Evolutionary conservation across 768 basidiomycete genomes (phyloP).

Genomic region (Hericium coralloides): DNA sequence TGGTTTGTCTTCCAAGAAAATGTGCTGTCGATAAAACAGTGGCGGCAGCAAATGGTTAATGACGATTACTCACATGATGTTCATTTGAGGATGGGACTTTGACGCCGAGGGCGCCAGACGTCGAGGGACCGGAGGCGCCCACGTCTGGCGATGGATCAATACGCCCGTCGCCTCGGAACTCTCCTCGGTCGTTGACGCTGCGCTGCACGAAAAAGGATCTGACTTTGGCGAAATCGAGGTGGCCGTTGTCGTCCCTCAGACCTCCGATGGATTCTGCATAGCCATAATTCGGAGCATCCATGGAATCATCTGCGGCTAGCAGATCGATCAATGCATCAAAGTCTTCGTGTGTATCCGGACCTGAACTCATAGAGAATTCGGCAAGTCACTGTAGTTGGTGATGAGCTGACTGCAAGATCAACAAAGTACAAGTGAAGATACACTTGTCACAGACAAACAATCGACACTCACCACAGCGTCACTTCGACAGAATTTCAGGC

Average conservation of each 20-base stretch:
- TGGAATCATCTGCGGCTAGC: conserved; percentile 11
- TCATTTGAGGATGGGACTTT: neutral
- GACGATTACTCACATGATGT: neutral
- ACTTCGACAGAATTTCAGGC: no score
- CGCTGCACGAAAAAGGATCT: conserved; percentile 6
- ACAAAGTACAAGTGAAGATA: no score
- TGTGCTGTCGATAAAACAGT: neutral
- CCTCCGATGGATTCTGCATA: conserved; percentile 1
- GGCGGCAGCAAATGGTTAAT: neutral
- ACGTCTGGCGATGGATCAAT: no score
- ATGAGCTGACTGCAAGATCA: no score
- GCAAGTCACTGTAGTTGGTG: no score
- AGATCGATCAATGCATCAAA: conserved; percentile 16
- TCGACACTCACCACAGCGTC: no score
- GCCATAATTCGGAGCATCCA: conserved; percentile 6
- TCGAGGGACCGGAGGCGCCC: neutral
- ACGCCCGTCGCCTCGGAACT: no score
- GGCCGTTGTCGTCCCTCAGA: conserved; percentile 9
- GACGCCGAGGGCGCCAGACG: neutral
- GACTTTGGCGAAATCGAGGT: conserved; percentile 13
- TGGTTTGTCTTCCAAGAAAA: neutral
- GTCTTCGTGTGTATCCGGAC: neutral
- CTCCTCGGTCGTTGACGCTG: no score
- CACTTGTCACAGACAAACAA: no score
- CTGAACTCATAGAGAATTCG: no score